phyloP scores from a whole-genome alignment of 176 grass and related monocot species.

The Puccinellia tenuiflora region DNA sequence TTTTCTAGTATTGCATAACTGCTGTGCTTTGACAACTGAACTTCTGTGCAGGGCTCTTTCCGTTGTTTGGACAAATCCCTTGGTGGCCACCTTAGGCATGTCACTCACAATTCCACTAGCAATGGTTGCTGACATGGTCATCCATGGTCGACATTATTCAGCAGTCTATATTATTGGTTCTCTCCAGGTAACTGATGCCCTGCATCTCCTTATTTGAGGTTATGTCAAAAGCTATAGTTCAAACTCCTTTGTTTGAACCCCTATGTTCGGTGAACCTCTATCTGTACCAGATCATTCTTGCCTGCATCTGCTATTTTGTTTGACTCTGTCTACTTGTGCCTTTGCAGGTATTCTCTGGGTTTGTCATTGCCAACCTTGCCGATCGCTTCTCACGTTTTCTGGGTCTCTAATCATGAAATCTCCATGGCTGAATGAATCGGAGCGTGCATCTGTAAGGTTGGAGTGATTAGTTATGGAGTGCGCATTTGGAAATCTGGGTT shows the following conservation, averaged over 20 bases:
- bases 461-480: conserved; percentile 2
- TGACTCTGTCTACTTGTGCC: neutral
- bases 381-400: conserved; percentile 62
- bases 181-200: conserved; percentile 54
- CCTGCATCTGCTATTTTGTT: no score
- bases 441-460: neutral
- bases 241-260: no score
- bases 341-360: conserved; percentile 92
- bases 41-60: conserved; percentile 70
- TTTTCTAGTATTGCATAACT: neutral
- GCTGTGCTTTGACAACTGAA: neutral
- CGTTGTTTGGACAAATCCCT: conserved; percentile 93
- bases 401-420: conserved; percentile 50
- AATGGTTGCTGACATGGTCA: conserved; percentile 93
- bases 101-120: conserved; percentile 95
- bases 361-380: conserved; percentile 80
- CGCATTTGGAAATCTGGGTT: neutral
- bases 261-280: no score
- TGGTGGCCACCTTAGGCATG: conserved; percentile 97
- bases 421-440: neutral
- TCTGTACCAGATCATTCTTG: no score
- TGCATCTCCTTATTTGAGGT: neutral
- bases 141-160: conserved; percentile 95
- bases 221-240: neutral
- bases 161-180: conserved; percentile 91